Evolutionary conservation across 192 early-diverging fungal species (phyloP), one percentile per base, ranked within the genome.

Genomic region (Allomyces arbusculus): DNA sequence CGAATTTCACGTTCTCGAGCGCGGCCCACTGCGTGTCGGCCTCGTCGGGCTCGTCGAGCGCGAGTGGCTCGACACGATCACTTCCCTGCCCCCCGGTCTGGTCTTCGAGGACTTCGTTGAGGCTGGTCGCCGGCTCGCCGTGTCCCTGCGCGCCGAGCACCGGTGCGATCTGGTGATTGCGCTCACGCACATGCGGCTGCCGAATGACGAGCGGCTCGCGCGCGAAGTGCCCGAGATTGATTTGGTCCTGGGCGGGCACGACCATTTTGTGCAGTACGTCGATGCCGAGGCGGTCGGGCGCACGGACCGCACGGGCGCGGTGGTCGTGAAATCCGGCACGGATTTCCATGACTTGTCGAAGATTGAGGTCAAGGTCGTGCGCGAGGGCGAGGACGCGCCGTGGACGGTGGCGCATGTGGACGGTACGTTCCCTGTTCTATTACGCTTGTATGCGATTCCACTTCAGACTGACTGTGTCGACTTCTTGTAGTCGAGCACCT

Each of bases 141-240:
- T 28, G 7, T 63, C 22, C 66, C 63, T 87, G 25, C 71, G 69
- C 9, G 73, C 73, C 61, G 64, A 69, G 1, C 64, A 73, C 22
- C 66, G 74, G 0, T 82, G 80, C 28, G 84, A 87, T 61, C 24
- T 88, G 24, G 81, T 88, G 24, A 71, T 88, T 50, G 86, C 85
- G n/a, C 67, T 88, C 55, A 82, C 86, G 43, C 86, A 88, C 65
- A 87, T 84, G 80, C 78, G 86, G 0, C 67, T 87, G n/a, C 80
- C 78, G 20, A 84, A 86, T 69, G 85, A 88, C 69, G 71, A 82
- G 24, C 76, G 72, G 63, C 68, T 88, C 23, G 78, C 78, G 9
- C 72, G 70, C 50, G 64, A 67, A 45, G 62, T 68, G 8, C 80
- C 74, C 11, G 77, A 80, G 16, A 75, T 88, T 22, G 86, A 88